Evolutionary conservation across 352 stramenopile species (phyloP), one percentile per base, ranked within the genome.

Genomic region (Phytopythium ostracodes): DNA sequence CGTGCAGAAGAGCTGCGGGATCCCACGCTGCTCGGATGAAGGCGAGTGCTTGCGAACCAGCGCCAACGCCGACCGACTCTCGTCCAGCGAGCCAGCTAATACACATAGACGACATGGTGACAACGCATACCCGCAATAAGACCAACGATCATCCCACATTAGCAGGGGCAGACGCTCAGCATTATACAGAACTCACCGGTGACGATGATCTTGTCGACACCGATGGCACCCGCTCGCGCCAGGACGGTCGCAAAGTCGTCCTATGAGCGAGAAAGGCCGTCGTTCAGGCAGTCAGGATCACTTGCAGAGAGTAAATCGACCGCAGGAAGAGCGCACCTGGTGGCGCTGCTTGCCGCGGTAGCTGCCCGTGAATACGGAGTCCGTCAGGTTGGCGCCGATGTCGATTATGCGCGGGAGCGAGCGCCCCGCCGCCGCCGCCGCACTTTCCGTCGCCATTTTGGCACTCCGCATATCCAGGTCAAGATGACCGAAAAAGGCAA

Each of bases 341-440:
- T 98, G 96, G 55, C 88, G 88, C 60, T 87, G 65, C 71, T 97
- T 89, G 64, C 92, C 88, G 29, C 88, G 79, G 67, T 98, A 99
- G 17, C 73, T 74, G 0, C 96, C 95, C 31, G 77, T 73, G 66
- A 96, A 99, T 62, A 97, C 87, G 18, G 86, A 73, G 65, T 99
- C 95, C 35, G 96, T 81, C 20, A 98, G 72, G 72, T 99, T 99
- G 51, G 91, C 92, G 61, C 95, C 96, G 71, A 98, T 98, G 72
- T 98, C 94, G 50, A 98, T 89, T 71, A 97, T 71, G 44, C 46
- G 56, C 42, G 18, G 38, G 25, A 54, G 18, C 43, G 56, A 12
- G 11, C 33, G 52, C n/a, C 35, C 33, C 17, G 31, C 27, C 4
- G 51, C 29, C 29, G 51, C 50, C 61, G 25, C 18, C 54, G 55